Conservation (phyloP, 78 protist species). For the Speleostelium caveatum region DNA sequence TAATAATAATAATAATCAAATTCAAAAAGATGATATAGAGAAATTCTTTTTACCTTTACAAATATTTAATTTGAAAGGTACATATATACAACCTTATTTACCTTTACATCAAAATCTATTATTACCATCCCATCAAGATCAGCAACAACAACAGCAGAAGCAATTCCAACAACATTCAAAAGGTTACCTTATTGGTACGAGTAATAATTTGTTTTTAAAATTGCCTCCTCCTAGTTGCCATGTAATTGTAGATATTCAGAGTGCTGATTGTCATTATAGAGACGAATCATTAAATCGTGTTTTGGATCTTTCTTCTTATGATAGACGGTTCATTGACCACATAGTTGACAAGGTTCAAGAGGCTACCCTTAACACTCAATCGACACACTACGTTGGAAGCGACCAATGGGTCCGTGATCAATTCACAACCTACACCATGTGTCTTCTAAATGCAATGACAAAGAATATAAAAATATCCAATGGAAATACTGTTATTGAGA, state of each 20-base stretch:
- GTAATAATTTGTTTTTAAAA: constrained; percentile 39
- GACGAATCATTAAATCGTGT: constrained; percentile 55
- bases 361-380: neutral
- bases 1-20: neutral
- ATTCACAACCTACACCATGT: constrained; percentile 30
- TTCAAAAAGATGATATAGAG: neutral
- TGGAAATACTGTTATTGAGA: constrained; percentile 30
- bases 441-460: constrained; percentile 8
- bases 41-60: neutral
- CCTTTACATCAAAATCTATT: constrained; percentile 34
- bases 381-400: constrained; percentile 6
- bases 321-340: constrained; percentile 60
- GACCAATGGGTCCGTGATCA: constrained; percentile 66
- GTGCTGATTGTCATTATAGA: constrained; percentile 35
- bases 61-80: constrained; percentile 9
- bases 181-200: constrained; percentile 51
- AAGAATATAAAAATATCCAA: constrained; percentile 13
- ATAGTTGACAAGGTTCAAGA: constrained; percentile 22
- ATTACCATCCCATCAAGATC: neutral
- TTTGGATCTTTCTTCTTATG: constrained; percentile 33
- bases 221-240: constrained; percentile 46
- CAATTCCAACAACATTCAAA: no score
- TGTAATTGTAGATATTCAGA: constrained; percentile 62
- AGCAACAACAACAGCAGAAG: neutral
- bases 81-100: constrained; percentile 30